Conservation (phyloP, 2,329 filamentous ascomycete species). For the Aureobasidium namibiae region DNA sequence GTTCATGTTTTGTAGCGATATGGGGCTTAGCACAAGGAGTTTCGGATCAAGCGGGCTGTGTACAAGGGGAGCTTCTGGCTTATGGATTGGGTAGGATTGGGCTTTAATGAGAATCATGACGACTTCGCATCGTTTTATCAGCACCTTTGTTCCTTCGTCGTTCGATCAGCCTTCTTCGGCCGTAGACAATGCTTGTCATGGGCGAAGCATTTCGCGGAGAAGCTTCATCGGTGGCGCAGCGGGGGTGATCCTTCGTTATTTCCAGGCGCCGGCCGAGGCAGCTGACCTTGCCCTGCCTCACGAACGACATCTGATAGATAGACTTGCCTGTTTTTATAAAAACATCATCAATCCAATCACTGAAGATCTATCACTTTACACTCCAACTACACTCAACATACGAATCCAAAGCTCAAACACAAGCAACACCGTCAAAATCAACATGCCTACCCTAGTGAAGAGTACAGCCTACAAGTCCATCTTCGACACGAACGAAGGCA, state of each 20-base stretch:
- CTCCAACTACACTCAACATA: neutral
- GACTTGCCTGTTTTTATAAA: neutral
- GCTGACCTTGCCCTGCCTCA: neutral
- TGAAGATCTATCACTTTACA: neutral
- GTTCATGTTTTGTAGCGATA: neutral
- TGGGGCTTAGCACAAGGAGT: slow-evolving; percentile 1
- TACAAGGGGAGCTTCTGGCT: neutral
- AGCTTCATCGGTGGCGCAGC: neutral
- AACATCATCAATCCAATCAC: neutral
- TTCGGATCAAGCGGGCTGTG: neutral
- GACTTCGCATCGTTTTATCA: neutral
- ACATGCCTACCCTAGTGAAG: neutral
- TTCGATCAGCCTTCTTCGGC: neutral
- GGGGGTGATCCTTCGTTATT: neutral
- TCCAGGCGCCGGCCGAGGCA: neutral
- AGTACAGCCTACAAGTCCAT: neutral
- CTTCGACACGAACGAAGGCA: neutral
- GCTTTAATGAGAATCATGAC: neutral
- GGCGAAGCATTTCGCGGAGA: neutral
- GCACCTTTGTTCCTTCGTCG: neutral
- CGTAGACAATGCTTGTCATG: neutral
- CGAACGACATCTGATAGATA: neutral
- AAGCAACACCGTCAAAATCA: neutral
- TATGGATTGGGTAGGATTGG: neutral
- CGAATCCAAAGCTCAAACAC: neutral